Evolutionary conservation across 805 yeast genomes (phyloP), one percentile per base, ranked within the genome.

Genomic region (Tetrapisispora arboricola): DNA sequence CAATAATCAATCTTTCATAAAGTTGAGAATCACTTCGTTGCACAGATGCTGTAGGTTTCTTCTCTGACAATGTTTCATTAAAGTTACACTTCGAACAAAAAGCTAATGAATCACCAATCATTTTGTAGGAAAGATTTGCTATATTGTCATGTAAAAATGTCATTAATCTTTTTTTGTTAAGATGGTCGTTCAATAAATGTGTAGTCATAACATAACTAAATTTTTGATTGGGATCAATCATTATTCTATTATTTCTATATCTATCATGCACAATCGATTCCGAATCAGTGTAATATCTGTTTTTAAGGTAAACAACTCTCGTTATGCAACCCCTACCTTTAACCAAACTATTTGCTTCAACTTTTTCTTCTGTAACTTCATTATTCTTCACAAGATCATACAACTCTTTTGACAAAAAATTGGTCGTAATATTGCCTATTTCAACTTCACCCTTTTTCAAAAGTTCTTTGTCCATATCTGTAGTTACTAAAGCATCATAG

Each of bases 181-280:
- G 42, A 43, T 60, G 64, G 15, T 46, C 43, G 43, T 61, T 60
- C 44, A 60, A 44, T n/a, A 61, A 31, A 42, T 61, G 66, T 3
- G 55, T 51, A 11, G 52, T 48, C 46, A 60, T 50, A 6, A 60
- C 46, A 32, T 57, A 40, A 36, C 60, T 58, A 29, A 45, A 54
- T 16, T 57, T 42, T 33, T 37, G 37, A 6, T 54, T 45, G 1
- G 66, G 66, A 27, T 59, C 61, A 32, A 57, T 53, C 1, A 57
- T 54, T 17, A 55, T 44, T 17, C 45, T 50, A 27, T 54, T 51
- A 2, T 44, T 38, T 38, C 51, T 47, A 24, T 50, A 41, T 20
- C 47, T 43, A 43, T 58, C 62, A 19, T 48, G 46, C 4, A 59
- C 51, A 27, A 48, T 28, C 3, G 47, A 46, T n/a, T 49, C 40